Evolutionary conservation across 2,329 filamentous ascomycete species (phyloP).

Genomic region (Zymoseptoria crescenta): DNA sequence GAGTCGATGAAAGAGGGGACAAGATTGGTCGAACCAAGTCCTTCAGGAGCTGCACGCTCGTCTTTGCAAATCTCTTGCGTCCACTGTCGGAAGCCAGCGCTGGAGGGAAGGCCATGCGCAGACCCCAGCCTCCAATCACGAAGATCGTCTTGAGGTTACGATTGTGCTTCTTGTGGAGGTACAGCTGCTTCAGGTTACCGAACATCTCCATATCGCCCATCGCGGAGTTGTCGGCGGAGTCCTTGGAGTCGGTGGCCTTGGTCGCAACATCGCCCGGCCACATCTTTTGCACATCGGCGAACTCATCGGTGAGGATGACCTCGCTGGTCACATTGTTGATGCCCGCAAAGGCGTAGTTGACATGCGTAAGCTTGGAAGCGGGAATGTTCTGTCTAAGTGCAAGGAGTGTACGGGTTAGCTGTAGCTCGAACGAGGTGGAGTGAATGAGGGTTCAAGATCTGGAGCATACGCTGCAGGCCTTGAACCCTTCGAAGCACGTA

Average conservation of each 20-base stretch:
- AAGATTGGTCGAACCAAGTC: conserved; percentile 42
- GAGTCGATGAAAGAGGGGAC: neutral
- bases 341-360: conserved; percentile 87
- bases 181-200: conserved; percentile 69
- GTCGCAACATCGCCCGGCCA: conserved; percentile 54
- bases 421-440: no score
- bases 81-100: conserved; percentile 56
- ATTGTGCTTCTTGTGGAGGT: conserved; percentile 64
- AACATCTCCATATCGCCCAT: conserved; percentile 55
- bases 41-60: conserved; percentile 66
- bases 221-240: conserved; percentile 26
- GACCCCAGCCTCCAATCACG: conserved; percentile 76
- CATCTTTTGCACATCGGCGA: conserved; percentile 59
- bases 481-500: no score
- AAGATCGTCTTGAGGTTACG: conserved; percentile 70
- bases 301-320: conserved; percentile 62
- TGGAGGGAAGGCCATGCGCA: conserved; percentile 65
- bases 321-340: conserved; percentile 69
- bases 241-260: conserved; percentile 25
- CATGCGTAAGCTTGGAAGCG: conserved; percentile 70
- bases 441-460: no score
- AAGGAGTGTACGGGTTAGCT: no score
- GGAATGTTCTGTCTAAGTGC: conserved; percentile 57
- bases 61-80: conserved; percentile 59
- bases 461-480: no score